phyloP scores from a whole-genome alignment of 768 basidiomycete genomes.

The Neoboletus subvelutipes region DNA sequence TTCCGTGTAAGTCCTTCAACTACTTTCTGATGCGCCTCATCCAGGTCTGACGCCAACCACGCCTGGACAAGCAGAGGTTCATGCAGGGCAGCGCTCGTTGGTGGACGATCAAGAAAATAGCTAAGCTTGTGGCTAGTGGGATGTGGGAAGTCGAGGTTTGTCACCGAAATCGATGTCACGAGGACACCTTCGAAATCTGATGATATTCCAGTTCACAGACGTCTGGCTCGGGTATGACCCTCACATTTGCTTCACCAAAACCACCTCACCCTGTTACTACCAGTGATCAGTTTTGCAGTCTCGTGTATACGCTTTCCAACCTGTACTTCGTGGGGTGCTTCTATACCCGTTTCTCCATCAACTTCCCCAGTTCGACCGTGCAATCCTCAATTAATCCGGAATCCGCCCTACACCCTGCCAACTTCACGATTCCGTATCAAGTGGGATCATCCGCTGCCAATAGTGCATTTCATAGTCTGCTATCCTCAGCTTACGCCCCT shows the following conservation, averaged over 20 bases:
- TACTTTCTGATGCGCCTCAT: background rate
- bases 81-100: conserved; percentile 46
- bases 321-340: conserved; percentile 74
- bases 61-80: conserved; percentile 46
- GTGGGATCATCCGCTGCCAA: background rate
- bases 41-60: background rate
- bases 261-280: conserved; percentile 6
- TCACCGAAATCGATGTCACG: background rate
- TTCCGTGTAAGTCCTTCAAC: conserved; percentile 48
- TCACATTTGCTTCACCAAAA: background rate
- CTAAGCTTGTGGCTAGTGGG: conserved; percentile 68
- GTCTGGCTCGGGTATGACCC: conserved; percentile 81
- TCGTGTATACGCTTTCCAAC: conserved; percentile 72
- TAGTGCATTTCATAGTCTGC: background rate
- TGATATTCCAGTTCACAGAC: conserved; percentile 61
- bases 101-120: conserved; percentile 73
- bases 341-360: conserved; percentile 41
- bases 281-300: conserved; percentile 82
- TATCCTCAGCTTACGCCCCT: conserved; percentile 13
- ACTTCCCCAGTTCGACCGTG: background rate
- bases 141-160: conserved; percentile 70
- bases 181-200: conserved; percentile 4
- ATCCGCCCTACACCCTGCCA: background rate
- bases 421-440: background rate
- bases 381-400: background rate